Evolutionary conservation across 78 protist species (phyloP), one percentile per base, ranked within the genome.

Genomic region (Dictyostelium purpureum): DNA sequence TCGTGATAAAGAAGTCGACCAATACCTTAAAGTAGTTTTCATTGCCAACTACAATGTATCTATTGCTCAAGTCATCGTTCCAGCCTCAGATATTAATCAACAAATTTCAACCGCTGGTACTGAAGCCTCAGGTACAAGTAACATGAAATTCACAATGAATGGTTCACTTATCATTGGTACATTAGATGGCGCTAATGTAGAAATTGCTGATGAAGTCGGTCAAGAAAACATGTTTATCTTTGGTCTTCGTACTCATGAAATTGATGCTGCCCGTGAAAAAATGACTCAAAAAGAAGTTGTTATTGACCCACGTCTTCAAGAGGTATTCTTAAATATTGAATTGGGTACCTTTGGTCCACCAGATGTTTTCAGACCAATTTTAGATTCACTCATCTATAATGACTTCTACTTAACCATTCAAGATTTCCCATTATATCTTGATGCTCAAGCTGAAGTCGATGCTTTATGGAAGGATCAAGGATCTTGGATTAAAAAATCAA

Each of bases 91-190:
- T 87, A 65, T 98, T 76, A 88, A 93, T 49, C 96, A 98, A 94
- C 99, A 98, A 73, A 96, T 98, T 90, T 97, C 99, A n/a, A 82
- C 96, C 4, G 99, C 99, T 14, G 98, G 98, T 42, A 96, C 96
- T 4, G 99, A 98, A 87, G 99, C 98, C 21, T 95, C 98, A 16
- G 99, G 99, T 24, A 98, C 99, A 2, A 67, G 96, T 51, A 97
- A 97, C 94, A 97, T 97, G 99, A 98, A 98, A 94, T 97, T 97
- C 93, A 51, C 87, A 67, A 73, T 96, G 87, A 98, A 98, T 88
- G 99, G 99, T 10, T 95, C 88, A 49, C 40, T 97, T 49, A 89
- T 97, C 65, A 76, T 97, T 38, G 99, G 99, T 56, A 98, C 99
- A 24, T 38, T 87, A 9, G 99, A 98, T 71, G 99, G 99, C n/a